Evolutionary conservation across 352 stramenopile species (phyloP), one percentile per base, ranked within the genome.

Genomic region (Globisporangium radiosum): DNA sequence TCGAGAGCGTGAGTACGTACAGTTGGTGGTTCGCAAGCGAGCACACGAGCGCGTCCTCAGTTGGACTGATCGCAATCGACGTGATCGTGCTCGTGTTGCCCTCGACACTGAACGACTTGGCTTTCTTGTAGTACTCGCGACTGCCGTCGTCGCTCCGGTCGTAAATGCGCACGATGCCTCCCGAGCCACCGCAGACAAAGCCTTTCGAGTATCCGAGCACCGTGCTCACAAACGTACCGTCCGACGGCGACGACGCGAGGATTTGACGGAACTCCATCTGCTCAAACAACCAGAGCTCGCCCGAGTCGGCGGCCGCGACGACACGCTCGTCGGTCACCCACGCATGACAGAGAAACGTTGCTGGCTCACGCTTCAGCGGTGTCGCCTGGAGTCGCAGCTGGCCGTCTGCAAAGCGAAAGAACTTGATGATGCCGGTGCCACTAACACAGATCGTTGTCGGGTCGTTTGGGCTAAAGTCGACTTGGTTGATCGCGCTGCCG

Each of bases 251-350:
- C 4, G 78, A 82, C 2, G 67, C 68, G 52, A 96, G 68, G 7
- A 92, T 71, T 25, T 88, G 81, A 8, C 88, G 78, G 63, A 97
- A 95, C 57, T 98, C 94, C 51, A 96, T 81, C 68, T 87, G 83
- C 54, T 98, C 92, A 64, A 98, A 97, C 7, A 98, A 48, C 77
- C 75, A 98, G 36, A 98, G 64, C 50, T 97, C 88, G 0, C 92
- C 93, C 0, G 76, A 82, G 64, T 96, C 88, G 0, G 91, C 93
- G 2, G 88, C 87, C 7, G 92, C 85, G 3, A 98, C 70, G 5
- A 98, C 73, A 10, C 90, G 80, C 13, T 98, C 92, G 40, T 98
- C 91, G 8, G 67, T 83, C 33, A 98, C 78, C 93, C 93, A 98
- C 10, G 76, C 74, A 48, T 98, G 94, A 17, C 78, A 91, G 11